phyloP scores from a whole-genome alignment of 768 basidiomycete genomes.

The Mycena filopes region DNA sequence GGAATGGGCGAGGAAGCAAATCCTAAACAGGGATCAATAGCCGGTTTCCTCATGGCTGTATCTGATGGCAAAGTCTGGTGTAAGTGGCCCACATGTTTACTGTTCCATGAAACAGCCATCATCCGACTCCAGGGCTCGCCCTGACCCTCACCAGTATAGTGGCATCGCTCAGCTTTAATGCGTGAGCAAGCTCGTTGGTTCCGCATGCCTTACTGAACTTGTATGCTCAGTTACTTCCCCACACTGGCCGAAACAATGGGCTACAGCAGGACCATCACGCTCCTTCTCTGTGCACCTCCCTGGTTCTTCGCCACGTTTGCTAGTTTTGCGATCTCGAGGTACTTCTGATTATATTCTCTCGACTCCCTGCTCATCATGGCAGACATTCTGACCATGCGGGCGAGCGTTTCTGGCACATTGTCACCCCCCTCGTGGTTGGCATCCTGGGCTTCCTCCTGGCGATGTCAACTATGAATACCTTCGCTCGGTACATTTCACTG shows the following conservation, averaged over 20 bases:
- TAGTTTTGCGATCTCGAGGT: slow-evolving; percentile 66
- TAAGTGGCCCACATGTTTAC: slow-evolving; percentile 44
- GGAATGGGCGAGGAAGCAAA: slow-evolving; percentile 38
- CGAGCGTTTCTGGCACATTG: slow-evolving; percentile 80
- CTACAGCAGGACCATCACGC: slow-evolving; percentile 68
- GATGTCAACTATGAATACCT: slow-evolving; percentile 69
- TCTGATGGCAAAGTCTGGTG: slow-evolving; percentile 82
- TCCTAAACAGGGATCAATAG: slow-evolving; percentile 12
- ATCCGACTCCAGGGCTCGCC: slow-evolving; percentile 42
- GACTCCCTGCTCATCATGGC: background rate
- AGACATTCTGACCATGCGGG: slow-evolving; percentile 77
- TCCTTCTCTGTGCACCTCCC: slow-evolving; percentile 67
- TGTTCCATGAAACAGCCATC: slow-evolving; percentile 39
- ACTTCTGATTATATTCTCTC: slow-evolving; percentile 6
- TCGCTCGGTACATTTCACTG: slow-evolving; percentile 74
- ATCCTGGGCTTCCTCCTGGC: slow-evolving; percentile 77
- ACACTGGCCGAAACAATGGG: slow-evolving; percentile 78
- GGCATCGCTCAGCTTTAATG: slow-evolving; percentile 74
- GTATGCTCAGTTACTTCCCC: slow-evolving; percentile 64
- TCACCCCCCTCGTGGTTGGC: slow-evolving; percentile 62
- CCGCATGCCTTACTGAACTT: background rate
- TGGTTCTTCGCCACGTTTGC: slow-evolving; percentile 72
- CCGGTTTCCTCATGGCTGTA: slow-evolving; percentile 68
- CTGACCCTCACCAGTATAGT: slow-evolving; percentile 51
- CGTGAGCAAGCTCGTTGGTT: slow-evolving; percentile 29